phyloP scores from a whole-genome alignment of 257 asterid species.

The Scutellaria baicalensis region DNA sequence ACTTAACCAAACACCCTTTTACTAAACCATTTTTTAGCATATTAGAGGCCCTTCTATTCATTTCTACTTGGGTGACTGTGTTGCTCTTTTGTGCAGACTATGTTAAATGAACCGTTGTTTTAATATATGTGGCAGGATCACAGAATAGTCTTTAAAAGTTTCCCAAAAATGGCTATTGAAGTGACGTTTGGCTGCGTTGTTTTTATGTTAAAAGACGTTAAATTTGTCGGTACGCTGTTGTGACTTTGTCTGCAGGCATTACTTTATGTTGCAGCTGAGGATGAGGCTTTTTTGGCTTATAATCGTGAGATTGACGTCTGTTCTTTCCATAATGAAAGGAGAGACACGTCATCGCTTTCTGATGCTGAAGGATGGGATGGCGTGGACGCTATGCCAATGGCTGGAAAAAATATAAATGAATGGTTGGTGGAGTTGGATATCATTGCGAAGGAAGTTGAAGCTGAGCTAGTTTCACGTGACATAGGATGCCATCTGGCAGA shows the following conservation, averaged over 20 bases:
- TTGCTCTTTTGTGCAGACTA: not conserved
- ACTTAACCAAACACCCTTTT: not conserved
- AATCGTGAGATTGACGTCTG: constrained; percentile 62
- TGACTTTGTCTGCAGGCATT: constrained; percentile 44
- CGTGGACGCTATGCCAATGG: constrained; percentile 66
- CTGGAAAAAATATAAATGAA: constrained; percentile 59
- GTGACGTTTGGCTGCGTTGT: not conserved
- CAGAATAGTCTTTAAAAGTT: not conserved
- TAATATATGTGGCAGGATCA: not conserved
- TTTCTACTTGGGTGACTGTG: not conserved
- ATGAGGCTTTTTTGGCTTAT: constrained; percentile 65
- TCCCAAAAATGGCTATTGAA: not conserved
- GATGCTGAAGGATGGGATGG: constrained; percentile 39
- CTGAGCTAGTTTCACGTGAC: constrained; percentile 73
- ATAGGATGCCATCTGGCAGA: constrained; percentile 74
- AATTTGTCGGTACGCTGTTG: not conserved
- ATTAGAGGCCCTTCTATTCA: not conserved
- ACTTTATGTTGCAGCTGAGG: constrained; percentile 82
- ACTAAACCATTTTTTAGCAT: not conserved
- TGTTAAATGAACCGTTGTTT: constrained; percentile 1
- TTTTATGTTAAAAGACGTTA: not conserved
- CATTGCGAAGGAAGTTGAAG: constrained; percentile 85
- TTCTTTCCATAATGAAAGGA: constrained; percentile 55
- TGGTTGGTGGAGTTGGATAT: constrained; percentile 77
- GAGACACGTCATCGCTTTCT: constrained; percentile 20